phyloP scores from a whole-genome alignment of 2,329 filamentous ascomycete species.

The Fusarium chlamydosporum region DNA sequence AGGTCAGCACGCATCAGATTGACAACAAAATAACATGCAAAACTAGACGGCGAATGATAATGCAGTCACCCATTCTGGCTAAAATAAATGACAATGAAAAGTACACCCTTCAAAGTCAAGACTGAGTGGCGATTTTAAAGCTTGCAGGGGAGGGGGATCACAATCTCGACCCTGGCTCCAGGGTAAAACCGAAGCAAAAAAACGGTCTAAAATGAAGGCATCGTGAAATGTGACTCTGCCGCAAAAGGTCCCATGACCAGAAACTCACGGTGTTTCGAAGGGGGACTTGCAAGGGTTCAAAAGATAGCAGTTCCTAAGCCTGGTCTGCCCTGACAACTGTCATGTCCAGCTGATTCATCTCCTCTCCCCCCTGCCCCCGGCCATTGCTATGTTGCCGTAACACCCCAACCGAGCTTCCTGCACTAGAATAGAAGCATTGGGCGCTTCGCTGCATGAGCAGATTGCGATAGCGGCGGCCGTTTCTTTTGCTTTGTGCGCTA shows the following conservation, averaged over 20 bases:
- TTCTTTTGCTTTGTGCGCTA: neutral
- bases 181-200: neutral
- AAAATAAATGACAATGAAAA: neutral
- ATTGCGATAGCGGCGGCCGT: conserved; percentile 16
- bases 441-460: conserved; percentile 1
- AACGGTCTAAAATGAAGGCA: conserved; percentile 22
- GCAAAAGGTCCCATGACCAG: conserved; percentile 37
- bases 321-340: conserved; percentile 2
- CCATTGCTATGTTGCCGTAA: conserved; percentile 5
- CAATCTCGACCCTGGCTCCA: neutral
- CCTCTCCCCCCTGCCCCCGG: too few species aligned
- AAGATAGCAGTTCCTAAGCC: conserved; percentile 1
- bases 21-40: conserved; percentile 4
- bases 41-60: neutral
- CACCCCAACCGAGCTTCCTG: conserved; percentile 19
- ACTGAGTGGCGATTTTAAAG: neutral
- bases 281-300: neutral
- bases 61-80: neutral
- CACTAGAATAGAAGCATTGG: neutral
- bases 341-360: conserved; percentile 30
- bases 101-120: neutral
- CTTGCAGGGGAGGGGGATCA: conserved; percentile 8
- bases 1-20: neutral
- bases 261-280: conserved; percentile 22
- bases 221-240: conserved; percentile 37